These are phyloP conservation scores for Exophiala phaeomuriformis DNA, from an alignment of 2,329 filamentous ascomycete species.

Conservation along the genomic window DNA sequence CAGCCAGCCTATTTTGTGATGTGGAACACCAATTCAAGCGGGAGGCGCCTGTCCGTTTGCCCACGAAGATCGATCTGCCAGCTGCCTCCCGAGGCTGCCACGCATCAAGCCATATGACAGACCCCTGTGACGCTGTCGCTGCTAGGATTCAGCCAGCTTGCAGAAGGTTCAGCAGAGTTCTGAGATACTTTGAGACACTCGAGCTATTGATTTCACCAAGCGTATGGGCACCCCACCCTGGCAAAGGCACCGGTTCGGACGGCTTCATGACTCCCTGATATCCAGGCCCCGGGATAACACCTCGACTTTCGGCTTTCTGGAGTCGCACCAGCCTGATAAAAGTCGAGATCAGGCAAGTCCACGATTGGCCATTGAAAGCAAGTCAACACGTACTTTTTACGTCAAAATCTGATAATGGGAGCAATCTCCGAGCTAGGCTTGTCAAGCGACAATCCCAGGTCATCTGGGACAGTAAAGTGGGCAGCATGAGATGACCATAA, in stretches of 20 bases:
- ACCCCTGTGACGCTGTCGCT: too few species aligned
- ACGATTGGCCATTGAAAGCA: background rate
- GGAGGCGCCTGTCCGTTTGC: background rate
- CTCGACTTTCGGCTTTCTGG: too few species aligned
- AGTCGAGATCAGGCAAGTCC: too few species aligned
- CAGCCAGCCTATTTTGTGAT: conserved; percentile 15
- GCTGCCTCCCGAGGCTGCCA: conserved; percentile 6
- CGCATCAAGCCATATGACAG: conserved; percentile 1
- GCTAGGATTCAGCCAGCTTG: too few species aligned
- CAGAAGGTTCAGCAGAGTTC: too few species aligned
- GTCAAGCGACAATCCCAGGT: conserved; percentile 12
- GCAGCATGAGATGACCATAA: background rate
- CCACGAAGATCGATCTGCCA: conserved; percentile 8
- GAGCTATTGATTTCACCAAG: too few species aligned
- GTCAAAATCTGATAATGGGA: conserved; percentile 13
- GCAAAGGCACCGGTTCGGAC: too few species aligned
- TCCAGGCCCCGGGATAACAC: too few species aligned
- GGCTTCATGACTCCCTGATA: too few species aligned
- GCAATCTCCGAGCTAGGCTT: conserved; percentile 18
- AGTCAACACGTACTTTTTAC: conserved; percentile 18
- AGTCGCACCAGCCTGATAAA: too few species aligned
- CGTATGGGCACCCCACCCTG: too few species aligned
- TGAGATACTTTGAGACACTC: too few species aligned
- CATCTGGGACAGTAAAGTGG: conserved; percentile 1
- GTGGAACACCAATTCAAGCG: conserved; percentile 7